These are phyloP conservation scores for Claviceps cyperi DNA, from an alignment of 2,329 filamentous ascomycete genomes.

Conservation along the genomic window DNA sequence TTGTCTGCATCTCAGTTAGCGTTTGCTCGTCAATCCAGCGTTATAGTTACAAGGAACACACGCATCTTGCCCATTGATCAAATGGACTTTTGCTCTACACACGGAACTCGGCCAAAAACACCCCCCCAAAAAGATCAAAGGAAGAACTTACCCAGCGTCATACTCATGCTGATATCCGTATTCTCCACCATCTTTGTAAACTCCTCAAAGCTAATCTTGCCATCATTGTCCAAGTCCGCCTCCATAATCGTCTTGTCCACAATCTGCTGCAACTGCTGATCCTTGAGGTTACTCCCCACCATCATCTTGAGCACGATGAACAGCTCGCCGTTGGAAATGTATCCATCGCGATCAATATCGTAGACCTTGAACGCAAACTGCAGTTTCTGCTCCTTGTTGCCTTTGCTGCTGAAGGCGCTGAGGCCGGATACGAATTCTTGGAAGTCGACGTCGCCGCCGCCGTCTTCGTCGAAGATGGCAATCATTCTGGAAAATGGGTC, in stretches of 20 bases:
- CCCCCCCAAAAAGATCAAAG: neutral
- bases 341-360: slow-evolving; percentile 96
- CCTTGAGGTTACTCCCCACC: slow-evolving; percentile 98
- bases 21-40: no score
- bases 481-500: slow-evolving; percentile 61
- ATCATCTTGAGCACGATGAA: slow-evolving; percentile 99
- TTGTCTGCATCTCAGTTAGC: neutral
- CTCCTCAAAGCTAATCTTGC: slow-evolving; percentile 98
- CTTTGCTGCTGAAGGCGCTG: slow-evolving; percentile 91
- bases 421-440: slow-evolving; percentile 95
- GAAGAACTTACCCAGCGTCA: slow-evolving; percentile 49
- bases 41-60: no score
- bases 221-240: slow-evolving; percentile 87
- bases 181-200: slow-evolving; percentile 98
- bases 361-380: slow-evolving; percentile 98
- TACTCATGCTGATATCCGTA: slow-evolving; percentile 65
- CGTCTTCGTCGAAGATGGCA: slow-evolving; percentile 97
- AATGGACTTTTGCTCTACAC: no score
- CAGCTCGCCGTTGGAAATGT: slow-evolving; percentile 95
- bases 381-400: slow-evolving; percentile 98
- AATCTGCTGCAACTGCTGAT: slow-evolving; percentile 97
- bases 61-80: no score
- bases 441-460: slow-evolving; percentile 94
- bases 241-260: slow-evolving; percentile 99
- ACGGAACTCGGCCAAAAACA: neutral